Percentiles rank a stretch among this genome's conserved stretches.
Conservation (phyloP, 345 rosid genomes). For the Eucalyptus erythrocorys region DNA sequence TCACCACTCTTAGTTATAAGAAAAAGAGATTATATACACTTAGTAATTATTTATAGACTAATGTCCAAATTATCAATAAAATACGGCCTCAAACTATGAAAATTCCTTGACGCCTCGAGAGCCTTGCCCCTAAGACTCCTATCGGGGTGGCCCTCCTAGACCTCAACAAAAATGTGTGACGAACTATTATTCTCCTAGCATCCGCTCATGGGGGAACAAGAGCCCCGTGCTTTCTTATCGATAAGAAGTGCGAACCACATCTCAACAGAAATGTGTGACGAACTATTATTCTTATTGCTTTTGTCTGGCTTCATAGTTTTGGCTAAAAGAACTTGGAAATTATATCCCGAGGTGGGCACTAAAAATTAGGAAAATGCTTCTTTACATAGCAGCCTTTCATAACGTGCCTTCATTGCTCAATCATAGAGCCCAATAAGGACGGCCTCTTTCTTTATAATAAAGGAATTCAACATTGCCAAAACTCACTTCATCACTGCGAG, state of each 20-base stretch:
- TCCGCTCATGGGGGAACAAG: no score
- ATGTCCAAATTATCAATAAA: no score
- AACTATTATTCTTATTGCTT: not conserved
- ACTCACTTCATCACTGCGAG: not conserved
- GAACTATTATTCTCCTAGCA: not conserved
- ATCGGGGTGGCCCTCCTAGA: not conserved
- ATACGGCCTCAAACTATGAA: no score
- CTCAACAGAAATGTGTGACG: not conserved
- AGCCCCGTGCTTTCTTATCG: no score
- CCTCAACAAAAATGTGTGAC: not conserved
- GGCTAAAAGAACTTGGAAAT: not conserved
- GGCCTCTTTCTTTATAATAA: not conserved
- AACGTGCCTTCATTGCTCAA: not conserved
- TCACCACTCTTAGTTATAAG: no score
- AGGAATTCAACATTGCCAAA: not conserved
- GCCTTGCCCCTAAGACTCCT: no score
- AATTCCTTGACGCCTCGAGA: no score
- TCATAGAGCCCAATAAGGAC: not conserved
- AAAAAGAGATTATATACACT: no score
- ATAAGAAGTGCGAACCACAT: no score
- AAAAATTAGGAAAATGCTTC: not conserved
- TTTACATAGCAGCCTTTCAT: not conserved
- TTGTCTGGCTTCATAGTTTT: not conserved
- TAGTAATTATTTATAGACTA: no score
- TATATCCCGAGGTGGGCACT: not conserved